These are phyloP conservation scores for Lachancea mirantina DNA, from an alignment of 805 yeast species.

Conservation along the genomic window DNA sequence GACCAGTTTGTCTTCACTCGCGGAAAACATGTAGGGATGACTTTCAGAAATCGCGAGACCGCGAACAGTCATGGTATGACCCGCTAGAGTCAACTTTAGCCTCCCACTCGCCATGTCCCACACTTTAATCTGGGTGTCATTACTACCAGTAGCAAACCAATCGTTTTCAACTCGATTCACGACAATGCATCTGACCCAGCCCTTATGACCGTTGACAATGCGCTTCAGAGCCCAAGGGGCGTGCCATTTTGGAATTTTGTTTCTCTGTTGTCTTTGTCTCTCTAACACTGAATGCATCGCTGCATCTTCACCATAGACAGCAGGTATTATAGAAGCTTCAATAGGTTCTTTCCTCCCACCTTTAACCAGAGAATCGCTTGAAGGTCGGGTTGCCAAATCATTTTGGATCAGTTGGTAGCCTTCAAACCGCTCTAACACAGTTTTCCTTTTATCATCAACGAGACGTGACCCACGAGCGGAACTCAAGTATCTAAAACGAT, in stretches of 20 bases:
- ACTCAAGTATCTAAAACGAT: slow-evolving; percentile 23
- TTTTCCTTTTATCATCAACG: slow-evolving; percentile 16
- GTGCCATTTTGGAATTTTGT: slow-evolving; percentile 37
- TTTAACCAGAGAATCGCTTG: slow-evolving; percentile 1
- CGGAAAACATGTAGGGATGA: slow-evolving; percentile 84
- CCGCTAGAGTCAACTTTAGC: slow-evolving; percentile 71
- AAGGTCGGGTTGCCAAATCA: background rate
- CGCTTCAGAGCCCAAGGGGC: slow-evolving; percentile 65
- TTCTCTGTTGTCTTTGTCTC: slow-evolving; percentile 16
- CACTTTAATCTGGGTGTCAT: slow-evolving; percentile 79
- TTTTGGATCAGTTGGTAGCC: slow-evolving; percentile 2
- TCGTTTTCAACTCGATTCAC: slow-evolving; percentile 75
- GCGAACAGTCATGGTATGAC: slow-evolving; percentile 86
- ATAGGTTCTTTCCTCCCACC: slow-evolving; percentile 2
- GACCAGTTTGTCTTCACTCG: slow-evolving; percentile 88
- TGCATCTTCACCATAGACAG: slow-evolving; percentile 9
- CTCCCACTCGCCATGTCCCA: slow-evolving; percentile 80
- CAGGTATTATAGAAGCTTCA: slow-evolving; percentile 7
- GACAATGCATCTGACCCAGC: slow-evolving; percentile 82
- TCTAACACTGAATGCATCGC: slow-evolving; percentile 16
- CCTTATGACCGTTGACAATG: slow-evolving; percentile 82
- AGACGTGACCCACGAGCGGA: no score
- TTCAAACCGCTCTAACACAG: slow-evolving; percentile 14
- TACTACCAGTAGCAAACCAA: slow-evolving; percentile 89
- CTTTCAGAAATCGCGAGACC: slow-evolving; percentile 63